Evolutionary conservation across 1,284 basidiomycete genomes (phyloP).

Genomic region (Bjerkandera adusta): DNA sequence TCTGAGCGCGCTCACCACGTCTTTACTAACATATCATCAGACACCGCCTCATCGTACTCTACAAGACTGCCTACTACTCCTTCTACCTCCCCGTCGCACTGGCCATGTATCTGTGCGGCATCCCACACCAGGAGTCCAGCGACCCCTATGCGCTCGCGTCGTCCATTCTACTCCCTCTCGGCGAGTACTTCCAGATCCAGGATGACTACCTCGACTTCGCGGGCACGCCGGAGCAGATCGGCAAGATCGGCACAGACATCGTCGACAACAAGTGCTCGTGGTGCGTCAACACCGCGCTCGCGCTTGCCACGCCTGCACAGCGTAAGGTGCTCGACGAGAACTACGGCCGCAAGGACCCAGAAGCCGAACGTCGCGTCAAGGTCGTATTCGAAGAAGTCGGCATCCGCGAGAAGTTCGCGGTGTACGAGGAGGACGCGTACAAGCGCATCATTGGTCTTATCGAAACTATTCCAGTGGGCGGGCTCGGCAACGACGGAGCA

Average conservation of each 20-base stretch:
- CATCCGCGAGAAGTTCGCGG: constrained; percentile 65
- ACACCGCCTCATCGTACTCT: constrained; percentile 92
- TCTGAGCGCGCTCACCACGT: constrained; percentile 1
- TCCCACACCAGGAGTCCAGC: constrained; percentile 47
- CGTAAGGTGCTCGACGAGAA: constrained; percentile 67
- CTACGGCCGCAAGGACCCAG: constrained; percentile 83
- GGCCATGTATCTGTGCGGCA: constrained; percentile 80
- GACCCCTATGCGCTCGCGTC: constrained; percentile 79
- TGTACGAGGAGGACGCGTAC: constrained; percentile 81
- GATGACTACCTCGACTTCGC: constrained; percentile 97
- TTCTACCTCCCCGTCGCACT: constrained; percentile 98
- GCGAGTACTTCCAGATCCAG: constrained; percentile 99
- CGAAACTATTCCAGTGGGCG: constrained; percentile 62
- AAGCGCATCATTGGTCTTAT: constrained; percentile 66
- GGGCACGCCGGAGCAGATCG: constrained; percentile 88
- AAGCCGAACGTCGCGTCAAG: constrained; percentile 71
- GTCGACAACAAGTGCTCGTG: constrained; percentile 99
- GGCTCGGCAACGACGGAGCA: constrained; percentile 25
- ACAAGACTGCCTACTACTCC: constrained; percentile 98
- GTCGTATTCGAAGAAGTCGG: constrained; percentile 74
- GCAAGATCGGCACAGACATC: constrained; percentile 98
- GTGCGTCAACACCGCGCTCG: constrained; percentile 91
- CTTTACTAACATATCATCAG: constrained; percentile 36
- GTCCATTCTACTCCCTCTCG: constrained; percentile 87
- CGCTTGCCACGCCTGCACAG: constrained; percentile 53